Conservation (phyloP, 164 flowering plant genomes). For the Piper betle region DNA sequence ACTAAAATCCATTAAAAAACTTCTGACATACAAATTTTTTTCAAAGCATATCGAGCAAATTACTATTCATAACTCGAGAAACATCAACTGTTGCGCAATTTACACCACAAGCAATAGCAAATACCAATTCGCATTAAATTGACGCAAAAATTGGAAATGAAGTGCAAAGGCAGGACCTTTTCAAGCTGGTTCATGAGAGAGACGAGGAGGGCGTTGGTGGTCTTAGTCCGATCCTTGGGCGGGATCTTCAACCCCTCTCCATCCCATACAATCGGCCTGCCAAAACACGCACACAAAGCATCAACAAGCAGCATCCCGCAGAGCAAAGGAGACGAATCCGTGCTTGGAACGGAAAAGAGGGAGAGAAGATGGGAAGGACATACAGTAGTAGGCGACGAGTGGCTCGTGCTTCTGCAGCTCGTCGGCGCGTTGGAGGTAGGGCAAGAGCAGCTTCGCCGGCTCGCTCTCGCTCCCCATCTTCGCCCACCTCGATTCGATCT, state of each 20-base stretch:
- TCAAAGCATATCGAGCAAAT: too few relatives aligned
- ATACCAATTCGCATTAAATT: too few relatives aligned
- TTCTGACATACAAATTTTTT: too few relatives aligned
- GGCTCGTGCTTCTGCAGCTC: constrained; percentile 93
- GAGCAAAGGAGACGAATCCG: not conserved
- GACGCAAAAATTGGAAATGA: not conserved
- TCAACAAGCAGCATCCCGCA: too few relatives aligned
- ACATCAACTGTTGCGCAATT: too few relatives aligned
- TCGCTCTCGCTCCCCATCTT: constrained; percentile 61
- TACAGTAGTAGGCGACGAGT: constrained; percentile 96
- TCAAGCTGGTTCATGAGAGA: constrained; percentile 97
- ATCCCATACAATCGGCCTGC: constrained; percentile 92
- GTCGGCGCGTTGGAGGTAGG: constrained; percentile 92
- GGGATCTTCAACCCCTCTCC: constrained; percentile 86
- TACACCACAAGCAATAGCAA: too few relatives aligned
- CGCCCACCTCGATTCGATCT: constrained; percentile 41
- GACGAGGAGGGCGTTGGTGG: constrained; percentile 62
- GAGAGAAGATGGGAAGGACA: not conserved
- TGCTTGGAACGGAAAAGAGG: not conserved
- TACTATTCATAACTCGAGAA: too few relatives aligned
- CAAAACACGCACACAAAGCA: not conserved
- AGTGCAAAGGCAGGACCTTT: constrained; percentile 28
- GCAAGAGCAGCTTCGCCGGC: constrained; percentile 84
- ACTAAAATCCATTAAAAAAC: too few relatives aligned
- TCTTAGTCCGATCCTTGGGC: constrained; percentile 61